Evolutionary conservation across 768 basidiomycete species (phyloP), one percentile per base, ranked within the genome.

Genomic region (Russula vinacea): DNA sequence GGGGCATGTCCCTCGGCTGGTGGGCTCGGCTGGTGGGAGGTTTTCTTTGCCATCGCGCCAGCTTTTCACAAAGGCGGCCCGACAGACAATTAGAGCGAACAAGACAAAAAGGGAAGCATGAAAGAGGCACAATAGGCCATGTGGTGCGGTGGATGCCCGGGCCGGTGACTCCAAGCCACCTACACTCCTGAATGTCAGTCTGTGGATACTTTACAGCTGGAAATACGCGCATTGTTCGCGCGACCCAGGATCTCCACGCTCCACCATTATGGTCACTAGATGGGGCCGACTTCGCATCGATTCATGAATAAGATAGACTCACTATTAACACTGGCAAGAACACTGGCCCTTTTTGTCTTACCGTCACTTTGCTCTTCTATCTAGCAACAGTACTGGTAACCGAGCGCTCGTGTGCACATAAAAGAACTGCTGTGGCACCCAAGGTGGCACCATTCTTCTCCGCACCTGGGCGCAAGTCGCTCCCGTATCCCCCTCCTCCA

Each of bases 381-480:
- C 11, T 47, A 29, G 56, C 44, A 17, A 19, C 24, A 22, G 9
- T 9, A 16, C 24, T 11, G 9, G 37, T n/a, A 22, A 47, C 32
- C 29, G 17, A 32, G 51, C 26, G 51, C 51, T 52, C 24, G 45
- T 24, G n/a, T 24, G 1, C 24, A 16, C 47, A 60, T 64, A 64
- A 64, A 64, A 60, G 37, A 56, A 35, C 16, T 4, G 22, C 10
- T 3, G 13, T 40, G 44, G 52, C n/a, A n/a, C n/a, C n/a, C n/a
- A n/a, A n/a, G n/a, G n/a, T n/a, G n/a, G n/a, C 5, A 33, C 39
- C 19, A 17, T 22, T 53, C 40, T 62, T 11, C 42, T 24, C 45
- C 9, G n/a, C 22, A 32, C 44, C n/a, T 39, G 53, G 35, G 58
- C 44, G 58, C 58, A n/a, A 56, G 63, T 14, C 58, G 35, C 47